These are phyloP conservation scores for Basidiobolus meristosporus DNA, from an alignment of 371 early-diverging fungal species.

Conservation along the genomic window DNA sequence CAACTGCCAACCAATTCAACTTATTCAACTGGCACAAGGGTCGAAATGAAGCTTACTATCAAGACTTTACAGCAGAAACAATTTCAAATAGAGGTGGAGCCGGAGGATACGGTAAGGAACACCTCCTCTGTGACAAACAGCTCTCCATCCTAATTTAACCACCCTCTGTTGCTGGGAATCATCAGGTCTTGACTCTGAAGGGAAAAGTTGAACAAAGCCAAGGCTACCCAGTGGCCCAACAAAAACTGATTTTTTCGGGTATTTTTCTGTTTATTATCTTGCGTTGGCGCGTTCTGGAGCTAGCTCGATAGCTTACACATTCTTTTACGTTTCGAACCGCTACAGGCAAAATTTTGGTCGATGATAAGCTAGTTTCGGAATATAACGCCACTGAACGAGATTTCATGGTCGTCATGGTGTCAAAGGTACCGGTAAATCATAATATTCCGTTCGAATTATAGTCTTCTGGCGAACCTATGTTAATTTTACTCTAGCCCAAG, in stretches of 20 bases:
- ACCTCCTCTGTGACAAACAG: neutral
- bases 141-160: neutral
- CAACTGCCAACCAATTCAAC: too few species aligned
- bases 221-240: constrained; percentile 1
- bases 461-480: too few species aligned
- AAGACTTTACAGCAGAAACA: constrained; percentile 78
- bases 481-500: constrained; percentile 9
- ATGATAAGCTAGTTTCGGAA: constrained; percentile 55
- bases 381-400: constrained; percentile 73
- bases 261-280: constrained; percentile 1
- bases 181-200: neutral
- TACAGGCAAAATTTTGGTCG: constrained; percentile 73
- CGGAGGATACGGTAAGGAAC: constrained; percentile 33
- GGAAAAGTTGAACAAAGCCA: neutral
- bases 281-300: too few species aligned
- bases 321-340: neutral
- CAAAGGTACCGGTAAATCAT: constrained; percentile 69
- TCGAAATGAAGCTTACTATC: constrained; percentile 56
- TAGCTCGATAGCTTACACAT: neutral
- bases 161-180: too few species aligned
- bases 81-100: constrained; percentile 59
- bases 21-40: too few species aligned
- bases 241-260: constrained; percentile 74
- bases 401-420: constrained; percentile 86
- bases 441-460: too few species aligned